Evolutionary conservation across 257 asterid species (phyloP).

Genomic region (Gentiana dahurica): DNA sequence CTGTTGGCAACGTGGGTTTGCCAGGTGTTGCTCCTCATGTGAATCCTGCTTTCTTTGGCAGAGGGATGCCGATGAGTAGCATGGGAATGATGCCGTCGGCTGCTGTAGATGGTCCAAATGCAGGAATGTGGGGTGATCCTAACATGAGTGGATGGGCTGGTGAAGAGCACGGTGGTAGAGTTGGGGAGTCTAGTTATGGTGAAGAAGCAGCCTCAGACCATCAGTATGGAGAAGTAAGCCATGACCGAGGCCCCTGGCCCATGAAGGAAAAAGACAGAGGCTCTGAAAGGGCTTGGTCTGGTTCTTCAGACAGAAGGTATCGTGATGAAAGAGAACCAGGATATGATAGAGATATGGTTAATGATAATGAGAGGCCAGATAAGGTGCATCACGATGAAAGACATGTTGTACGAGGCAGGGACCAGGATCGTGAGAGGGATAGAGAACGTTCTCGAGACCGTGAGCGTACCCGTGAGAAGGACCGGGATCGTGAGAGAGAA

Average conservation of each 20-base stretch:
- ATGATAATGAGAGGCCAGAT: conserved; percentile 50
- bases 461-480: conserved; percentile 48
- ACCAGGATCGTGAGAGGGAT: conserved; percentile 44
- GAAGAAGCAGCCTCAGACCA: conserved; percentile 91
- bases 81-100: conserved; percentile 87
- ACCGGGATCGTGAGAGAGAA: too few relatives aligned
- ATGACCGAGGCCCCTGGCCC: conserved; percentile 62
- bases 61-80: conserved; percentile 82
- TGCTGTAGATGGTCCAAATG: conserved; percentile 71
- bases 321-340: conserved; percentile 69
- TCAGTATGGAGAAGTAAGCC: conserved; percentile 73
- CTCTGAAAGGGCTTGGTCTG: conserved; percentile 81
- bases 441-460: conserved; percentile 55
- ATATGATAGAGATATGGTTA: conserved; percentile 46
- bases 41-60: conserved; percentile 87
- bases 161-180: conserved; percentile 80
- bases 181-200: conserved; percentile 81
- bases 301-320: conserved; percentile 69
- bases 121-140: conserved; percentile 86
- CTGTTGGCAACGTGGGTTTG: conserved; percentile 66
- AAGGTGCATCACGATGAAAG: conserved; percentile 53
- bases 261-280: conserved; percentile 64
- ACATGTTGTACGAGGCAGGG: conserved; percentile 50
- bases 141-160: conserved; percentile 83
- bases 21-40: conserved; percentile 98